Base-by-base conservation (phyloP, 116 monocot species). In the Cymodocea nodosa region DNA sequence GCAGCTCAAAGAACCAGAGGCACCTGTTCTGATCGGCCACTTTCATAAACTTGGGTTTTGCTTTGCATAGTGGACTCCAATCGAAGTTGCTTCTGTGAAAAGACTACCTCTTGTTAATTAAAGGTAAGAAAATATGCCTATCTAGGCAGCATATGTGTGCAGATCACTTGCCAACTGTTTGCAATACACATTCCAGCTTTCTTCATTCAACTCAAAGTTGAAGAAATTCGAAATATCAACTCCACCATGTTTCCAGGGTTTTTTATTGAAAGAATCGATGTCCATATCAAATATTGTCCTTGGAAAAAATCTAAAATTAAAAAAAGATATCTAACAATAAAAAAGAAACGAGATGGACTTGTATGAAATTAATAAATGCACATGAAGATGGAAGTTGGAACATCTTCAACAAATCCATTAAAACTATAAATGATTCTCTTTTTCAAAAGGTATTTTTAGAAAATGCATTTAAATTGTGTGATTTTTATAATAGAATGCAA, bases 51-150 rank as follows among this genome's bases (percentile, higher is more conserved):
- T 62, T 82, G 85, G 66, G 92, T 99, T 78, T 83, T 99, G 75
- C 87, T 85, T 76, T 92, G 92, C 98, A 99, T 99, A 63, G 92
- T 99, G 55, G 92, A 72, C 71, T 99, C 98, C 12, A 99, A 60
- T 62, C 92, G 89, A 70, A 92, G 72, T 79, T 99, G 98, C 10
- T 84, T 84, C 98, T 98, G 77, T 52, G 72, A 44, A 55, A 20
- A 50, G 23, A 6, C 0, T 24, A 51, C 15, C 19, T 9, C n/a
- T 16, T n/a, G n/a, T n/a, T n/a, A n/a, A n/a, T n/a, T n/a, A 30
- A 20, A 20, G 24, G 14, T 4, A 17, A 52, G 34, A 52, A 16
- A 1, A 64, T 23, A 50, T 49, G 22, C 14, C 25, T 13, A 13
- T 16, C 50, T 37, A 15, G 14, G 24, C 23, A 64, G 50, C 34